Base-by-base conservation (phyloP, 257 asterid genomes). In the Avicennia marina region DNA sequence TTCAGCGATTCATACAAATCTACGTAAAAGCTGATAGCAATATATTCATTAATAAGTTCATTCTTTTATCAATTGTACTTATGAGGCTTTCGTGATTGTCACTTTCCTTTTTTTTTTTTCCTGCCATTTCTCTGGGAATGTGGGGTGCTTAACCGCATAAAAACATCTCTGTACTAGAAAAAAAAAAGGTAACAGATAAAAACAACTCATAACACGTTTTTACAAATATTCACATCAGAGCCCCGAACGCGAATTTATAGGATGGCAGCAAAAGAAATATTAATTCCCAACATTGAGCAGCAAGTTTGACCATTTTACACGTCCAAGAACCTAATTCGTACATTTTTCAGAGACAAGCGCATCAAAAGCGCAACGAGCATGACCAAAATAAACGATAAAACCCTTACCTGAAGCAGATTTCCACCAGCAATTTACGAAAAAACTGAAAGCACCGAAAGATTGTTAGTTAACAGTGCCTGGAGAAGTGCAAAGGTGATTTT, bases 401-500 rank as follows among this genome's bases (percentile, higher is more conserved):
- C 16, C 38, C 42, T 24, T 62, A 62, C 74, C 74, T 62, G 2
- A 51, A 60, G 41, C 62, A 19, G 51, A 58, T 34, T 48, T 48
- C 18, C 40, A 34, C 66, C 51, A 63, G 66, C 51, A 63, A 63
- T 29, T 15, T 4, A 27, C 22, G 47, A 29, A 7, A 42, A 46
- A 53, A 31, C 67, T 59, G 60, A 26, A 60, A 56, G 2, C 19
- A 2, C 17, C 10, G 27, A 16, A 6, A 38, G 13, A 33, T 11
- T 52, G 50, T 45, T 24, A 26, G 64, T 24, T 11, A 4, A 42
- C 10, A 32, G 26, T 11, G 45, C 4, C 2, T 4, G 19, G 32
- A 32, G 31, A 53, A 20, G 18, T 5, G 2, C 17, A 53, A 1
- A 20, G 45, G 45, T n/a, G n/a, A n/a, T n/a, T n/a, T n/a, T n/a